Percentiles rank a stretch among this genome's conserved stretches.
phyloP scores from a whole-genome alignment of 148 eudicot genomes.

The Rhododendron simsii region DNA sequence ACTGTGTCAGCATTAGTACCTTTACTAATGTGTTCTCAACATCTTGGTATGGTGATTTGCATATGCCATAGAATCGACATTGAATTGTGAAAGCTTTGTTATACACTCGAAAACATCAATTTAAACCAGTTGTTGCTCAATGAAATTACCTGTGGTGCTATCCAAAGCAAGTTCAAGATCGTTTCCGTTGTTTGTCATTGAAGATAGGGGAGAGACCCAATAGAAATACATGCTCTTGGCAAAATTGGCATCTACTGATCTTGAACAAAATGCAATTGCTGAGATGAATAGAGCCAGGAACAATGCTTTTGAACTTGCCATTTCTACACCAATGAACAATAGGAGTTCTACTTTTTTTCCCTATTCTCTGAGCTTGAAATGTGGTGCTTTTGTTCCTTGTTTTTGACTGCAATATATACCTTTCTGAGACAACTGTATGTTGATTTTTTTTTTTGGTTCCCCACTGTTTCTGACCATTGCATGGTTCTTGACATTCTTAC shows the following conservation, averaged over 20 bases:
- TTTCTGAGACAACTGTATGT: neutral
- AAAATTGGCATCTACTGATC: slow-evolving; percentile 34
- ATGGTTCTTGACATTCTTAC: slow-evolving; percentile 8
- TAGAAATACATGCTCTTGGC: slow-evolving; percentile 24
- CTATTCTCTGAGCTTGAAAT: neutral
- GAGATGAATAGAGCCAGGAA: slow-evolving; percentile 23
- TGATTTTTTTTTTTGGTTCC: neutral
- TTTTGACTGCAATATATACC: slow-evolving; percentile 20
- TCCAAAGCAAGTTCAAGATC: slow-evolving; percentile 35
- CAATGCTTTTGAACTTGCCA: slow-evolving; percentile 31
- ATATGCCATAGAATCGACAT: neutral
- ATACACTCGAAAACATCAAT: neutral
- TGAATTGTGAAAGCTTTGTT: neutral
- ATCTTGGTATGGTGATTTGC: neutral
- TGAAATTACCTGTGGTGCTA: slow-evolving; percentile 38
- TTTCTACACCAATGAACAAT: slow-evolving; percentile 12
- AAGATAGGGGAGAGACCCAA: slow-evolving; percentile 42
- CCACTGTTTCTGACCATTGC: slow-evolving; percentile 1
- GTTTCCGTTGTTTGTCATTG: slow-evolving; percentile 25
- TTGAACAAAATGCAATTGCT: slow-evolving; percentile 22
- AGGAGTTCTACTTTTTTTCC: too few species aligned
- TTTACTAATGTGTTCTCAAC: neutral
- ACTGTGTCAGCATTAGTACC: neutral
- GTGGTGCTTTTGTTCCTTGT: slow-evolving; percentile 9
- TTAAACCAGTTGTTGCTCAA: neutral